Evolutionary conservation across 495 filamentous ascomycete species (phyloP).

Genomic region (Pyronema domesticum): DNA sequence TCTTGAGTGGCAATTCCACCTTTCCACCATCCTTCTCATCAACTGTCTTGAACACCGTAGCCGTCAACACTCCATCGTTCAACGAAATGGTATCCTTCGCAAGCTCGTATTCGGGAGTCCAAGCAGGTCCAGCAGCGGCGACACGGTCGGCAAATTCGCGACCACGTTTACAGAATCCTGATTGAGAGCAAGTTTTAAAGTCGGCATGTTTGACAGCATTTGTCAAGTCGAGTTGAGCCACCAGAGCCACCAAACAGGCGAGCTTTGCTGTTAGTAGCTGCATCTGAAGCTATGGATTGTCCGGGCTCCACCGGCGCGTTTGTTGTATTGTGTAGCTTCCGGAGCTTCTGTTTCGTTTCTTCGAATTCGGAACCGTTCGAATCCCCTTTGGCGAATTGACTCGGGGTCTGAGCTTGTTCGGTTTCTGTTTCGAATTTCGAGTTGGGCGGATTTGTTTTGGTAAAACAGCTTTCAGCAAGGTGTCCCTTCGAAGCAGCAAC

Average conservation of each 20-base stretch:
- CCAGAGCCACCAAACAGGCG: neutral
- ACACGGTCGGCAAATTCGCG: slow-evolving; percentile 71
- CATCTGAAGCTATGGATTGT: slow-evolving; percentile 1
- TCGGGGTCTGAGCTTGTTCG: too few relatives aligned
- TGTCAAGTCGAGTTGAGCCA: slow-evolving; percentile 22
- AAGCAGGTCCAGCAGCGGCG: slow-evolving; percentile 41
- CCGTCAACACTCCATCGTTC: slow-evolving; percentile 62
- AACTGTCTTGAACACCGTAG: slow-evolving; percentile 58
- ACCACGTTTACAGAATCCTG: slow-evolving; percentile 92
- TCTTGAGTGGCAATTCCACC: slow-evolving; percentile 60
- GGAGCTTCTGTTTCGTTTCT: too few relatives aligned
- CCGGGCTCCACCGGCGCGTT: neutral
- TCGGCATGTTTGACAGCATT: slow-evolving; percentile 82
- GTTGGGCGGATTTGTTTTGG: too few relatives aligned
- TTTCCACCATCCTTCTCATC: slow-evolving; percentile 38
- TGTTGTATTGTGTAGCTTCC: too few relatives aligned
- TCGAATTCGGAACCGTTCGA: too few relatives aligned
- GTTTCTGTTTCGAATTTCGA: too few relatives aligned
- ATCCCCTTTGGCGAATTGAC: too few relatives aligned
- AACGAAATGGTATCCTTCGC: slow-evolving; percentile 51
- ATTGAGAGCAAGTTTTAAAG: slow-evolving; percentile 89
- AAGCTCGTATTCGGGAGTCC: slow-evolving; percentile 69
- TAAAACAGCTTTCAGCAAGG: neutral
- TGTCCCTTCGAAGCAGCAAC: neutral
- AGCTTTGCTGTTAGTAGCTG: neutral